Percentiles rank a stretch among this genome's conserved stretches.
phyloP scores from a whole-genome alignment of 768 basidiomycete species.

The Lactifluus pinguis region DNA sequence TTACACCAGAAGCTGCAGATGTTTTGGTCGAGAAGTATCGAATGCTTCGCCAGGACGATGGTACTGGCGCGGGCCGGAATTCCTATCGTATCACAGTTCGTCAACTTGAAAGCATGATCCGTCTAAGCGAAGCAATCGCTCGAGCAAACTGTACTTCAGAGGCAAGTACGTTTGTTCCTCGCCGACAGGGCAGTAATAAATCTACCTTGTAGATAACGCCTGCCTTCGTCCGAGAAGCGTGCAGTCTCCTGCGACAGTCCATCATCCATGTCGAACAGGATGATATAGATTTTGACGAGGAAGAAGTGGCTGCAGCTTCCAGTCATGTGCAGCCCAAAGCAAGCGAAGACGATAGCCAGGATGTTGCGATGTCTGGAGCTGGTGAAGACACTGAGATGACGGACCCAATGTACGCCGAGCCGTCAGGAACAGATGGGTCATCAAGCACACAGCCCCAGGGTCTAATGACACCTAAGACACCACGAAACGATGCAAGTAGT shows the following conservation, averaged over 20 bases:
- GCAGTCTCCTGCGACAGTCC: constrained; percentile 85
- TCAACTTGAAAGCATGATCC: constrained; percentile 97
- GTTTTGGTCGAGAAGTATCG: constrained; percentile 94
- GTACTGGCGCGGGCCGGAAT: constrained; percentile 77
- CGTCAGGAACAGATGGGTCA: constrained; percentile 23
- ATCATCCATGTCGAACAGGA: constrained; percentile 99
- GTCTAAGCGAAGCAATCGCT: constrained; percentile 93
- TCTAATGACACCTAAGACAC: constrained; percentile 20
- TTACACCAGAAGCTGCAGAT: constrained; percentile 88
- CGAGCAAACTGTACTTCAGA: constrained; percentile 94
- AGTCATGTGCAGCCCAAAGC: constrained; percentile 29
- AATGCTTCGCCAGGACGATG: constrained; percentile 84
- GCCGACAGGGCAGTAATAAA: not conserved
- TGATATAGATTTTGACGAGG: constrained; percentile 95
- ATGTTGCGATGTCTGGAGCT: constrained; percentile 51
- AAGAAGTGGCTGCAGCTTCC: constrained; percentile 57
- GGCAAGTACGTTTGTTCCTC: constrained; percentile 32
- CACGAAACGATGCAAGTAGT: constrained; percentile 24
- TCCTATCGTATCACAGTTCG: constrained; percentile 97
- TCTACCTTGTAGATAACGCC: constrained; percentile 64
- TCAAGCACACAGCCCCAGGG: constrained; percentile 22
- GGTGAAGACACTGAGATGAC: constrained; percentile 48
- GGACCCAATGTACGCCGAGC: constrained; percentile 35
- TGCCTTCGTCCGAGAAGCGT: constrained; percentile 92
- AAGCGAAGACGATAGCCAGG: constrained; percentile 42